Evolutionary conservation across 2,329 filamentous ascomycete species (phyloP).

Genomic region (Alternaria infectoria): DNA sequence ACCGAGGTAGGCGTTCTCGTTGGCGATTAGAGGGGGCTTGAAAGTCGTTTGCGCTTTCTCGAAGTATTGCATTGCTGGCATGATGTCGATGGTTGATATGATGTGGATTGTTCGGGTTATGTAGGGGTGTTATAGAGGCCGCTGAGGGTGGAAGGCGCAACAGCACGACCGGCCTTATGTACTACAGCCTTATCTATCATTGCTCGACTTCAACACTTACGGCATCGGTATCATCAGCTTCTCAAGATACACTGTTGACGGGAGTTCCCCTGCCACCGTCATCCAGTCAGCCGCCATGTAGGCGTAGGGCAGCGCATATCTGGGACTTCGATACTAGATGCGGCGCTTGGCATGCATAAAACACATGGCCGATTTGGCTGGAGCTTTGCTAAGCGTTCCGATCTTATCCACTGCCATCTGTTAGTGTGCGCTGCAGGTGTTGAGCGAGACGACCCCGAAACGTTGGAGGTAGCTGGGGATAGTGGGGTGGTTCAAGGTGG

Average conservation of each 20-base stretch:
- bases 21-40: conserved; percentile 70
- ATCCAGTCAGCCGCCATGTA: neutral
- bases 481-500: neutral
- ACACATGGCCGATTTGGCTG: neutral
- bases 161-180: neutral
- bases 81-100: neutral
- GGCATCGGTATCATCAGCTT: neutral
- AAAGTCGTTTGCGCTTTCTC: conserved; percentile 64
- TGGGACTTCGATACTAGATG: neutral
- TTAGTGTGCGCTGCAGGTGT: neutral
- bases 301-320: neutral
- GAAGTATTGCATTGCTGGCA: conserved; percentile 58
- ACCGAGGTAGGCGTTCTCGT: conserved; percentile 71
- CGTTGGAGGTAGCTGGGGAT: neutral
- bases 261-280: neutral
- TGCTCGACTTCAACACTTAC: neutral
- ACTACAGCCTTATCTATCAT: neutral
- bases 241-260: neutral
- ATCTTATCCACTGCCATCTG: neutral
- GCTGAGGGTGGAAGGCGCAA: neutral
- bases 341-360: neutral
- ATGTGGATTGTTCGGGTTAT: neutral
- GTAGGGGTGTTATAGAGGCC: neutral
- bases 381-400: neutral
- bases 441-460: neutral